These are phyloP conservation scores for Scutellaria galericulata DNA, from an alignment of 257 asterid species.

Conservation along the genomic window DNA sequence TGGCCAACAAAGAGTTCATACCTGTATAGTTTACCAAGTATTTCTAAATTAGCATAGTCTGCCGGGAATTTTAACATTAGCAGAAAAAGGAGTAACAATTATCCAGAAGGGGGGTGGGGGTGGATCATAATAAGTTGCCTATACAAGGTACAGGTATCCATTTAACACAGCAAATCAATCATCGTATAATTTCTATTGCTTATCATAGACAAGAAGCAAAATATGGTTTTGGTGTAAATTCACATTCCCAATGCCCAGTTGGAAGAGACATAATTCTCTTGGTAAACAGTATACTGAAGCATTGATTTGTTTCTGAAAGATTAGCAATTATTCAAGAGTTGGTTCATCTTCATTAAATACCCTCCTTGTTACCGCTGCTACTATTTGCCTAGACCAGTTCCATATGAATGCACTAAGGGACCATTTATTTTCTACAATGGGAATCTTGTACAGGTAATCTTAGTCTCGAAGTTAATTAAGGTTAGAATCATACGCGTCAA, in stretches of 20 bases:
- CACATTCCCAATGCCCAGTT: not conserved
- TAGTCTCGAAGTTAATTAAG: conserved; percentile 16
- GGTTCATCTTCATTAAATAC: conserved; percentile 21
- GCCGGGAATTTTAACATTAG: conserved; percentile 8
- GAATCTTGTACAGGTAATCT: not conserved
- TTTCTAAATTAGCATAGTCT: conserved; percentile 7
- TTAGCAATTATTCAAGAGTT: conserved; percentile 9
- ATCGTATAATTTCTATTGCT: conserved; percentile 26
- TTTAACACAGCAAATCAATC: conserved; percentile 12
- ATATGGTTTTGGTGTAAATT: not conserved
- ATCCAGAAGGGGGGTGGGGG: conserved; percentile 4
- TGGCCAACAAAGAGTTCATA: conserved; percentile 98
- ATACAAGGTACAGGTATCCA: conserved; percentile 20
- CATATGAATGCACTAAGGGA: conserved; percentile 30
- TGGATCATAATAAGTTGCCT: conserved; percentile 22
- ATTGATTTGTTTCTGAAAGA: not conserved
- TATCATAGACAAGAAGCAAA: conserved; percentile 27
- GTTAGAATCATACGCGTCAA: conserved; percentile 16
- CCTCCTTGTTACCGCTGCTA: conserved; percentile 3
- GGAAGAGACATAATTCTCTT: not conserved
- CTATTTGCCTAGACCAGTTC: conserved; percentile 27
- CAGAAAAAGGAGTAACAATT: conserved; percentile 21
- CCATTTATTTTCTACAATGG: conserved; percentile 15
- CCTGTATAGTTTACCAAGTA: conserved; percentile 48
- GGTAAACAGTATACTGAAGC: not conserved